A percentile compares a stretch with the other conserved stretches of the same genome.
Conservation (phyloP, 2,329 filamentous ascomycete species). For the Sclerotinia nivalis region DNA sequence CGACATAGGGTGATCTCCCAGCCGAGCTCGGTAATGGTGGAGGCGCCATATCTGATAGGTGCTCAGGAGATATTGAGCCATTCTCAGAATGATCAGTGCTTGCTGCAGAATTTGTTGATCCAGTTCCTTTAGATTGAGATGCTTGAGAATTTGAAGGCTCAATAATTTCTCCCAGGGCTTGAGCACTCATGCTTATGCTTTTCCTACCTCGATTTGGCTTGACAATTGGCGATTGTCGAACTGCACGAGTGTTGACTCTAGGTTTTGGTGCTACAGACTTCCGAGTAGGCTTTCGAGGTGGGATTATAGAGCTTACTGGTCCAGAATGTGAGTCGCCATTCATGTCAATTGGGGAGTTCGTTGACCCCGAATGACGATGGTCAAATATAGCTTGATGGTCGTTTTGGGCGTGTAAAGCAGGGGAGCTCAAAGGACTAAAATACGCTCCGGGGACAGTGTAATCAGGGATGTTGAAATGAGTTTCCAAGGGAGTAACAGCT, state of each 20-base stretch:
- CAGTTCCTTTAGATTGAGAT: constrained; percentile 44
- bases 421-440: constrained; percentile 81
- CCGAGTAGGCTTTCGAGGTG: constrained; percentile 32
- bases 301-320: constrained; percentile 30
- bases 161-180: constrained; percentile 43
- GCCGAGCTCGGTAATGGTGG: constrained; percentile 64
- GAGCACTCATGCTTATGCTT: constrained; percentile 45
- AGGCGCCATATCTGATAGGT: constrained; percentile 65
- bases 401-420: constrained; percentile 72
- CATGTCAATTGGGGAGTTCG: constrained; percentile 40
- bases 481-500: constrained; percentile 78
- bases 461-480: constrained; percentile 59
- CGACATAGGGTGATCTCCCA: constrained; percentile 67
- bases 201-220: constrained; percentile 49
- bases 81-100: constrained; percentile 60
- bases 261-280: constrained; percentile 33
- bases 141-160: constrained; percentile 41
- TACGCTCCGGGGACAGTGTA: constrained; percentile 66
- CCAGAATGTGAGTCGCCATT: constrained; percentile 38
- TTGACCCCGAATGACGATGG: constrained; percentile 44
- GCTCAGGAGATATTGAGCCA: constrained; percentile 64
- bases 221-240: constrained; percentile 45
- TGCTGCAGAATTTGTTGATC: constrained; percentile 34
- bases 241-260: constrained; percentile 37
- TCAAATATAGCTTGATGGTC: constrained; percentile 48